These are phyloP conservation scores for Penicillium thymicola DNA, from an alignment of 2,329 filamentous ascomycete genomes.

Conservation along the genomic window DNA sequence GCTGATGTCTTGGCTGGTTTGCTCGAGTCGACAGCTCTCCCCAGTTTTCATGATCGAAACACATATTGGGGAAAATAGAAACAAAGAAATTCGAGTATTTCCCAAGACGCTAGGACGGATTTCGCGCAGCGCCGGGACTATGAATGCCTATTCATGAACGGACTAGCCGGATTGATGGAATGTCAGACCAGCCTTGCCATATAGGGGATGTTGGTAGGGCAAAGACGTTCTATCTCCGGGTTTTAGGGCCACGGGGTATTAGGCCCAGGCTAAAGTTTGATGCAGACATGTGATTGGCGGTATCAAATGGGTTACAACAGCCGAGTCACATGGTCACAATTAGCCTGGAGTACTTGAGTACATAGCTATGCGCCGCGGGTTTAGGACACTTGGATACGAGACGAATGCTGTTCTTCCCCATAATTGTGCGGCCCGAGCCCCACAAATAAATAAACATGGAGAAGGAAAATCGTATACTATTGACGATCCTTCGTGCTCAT, in stretches of 20 bases:
- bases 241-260: not conserved
- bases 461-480: not conserved
- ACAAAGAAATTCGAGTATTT: not conserved
- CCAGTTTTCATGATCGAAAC: not conserved
- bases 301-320: not conserved
- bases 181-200: not conserved
- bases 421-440: constrained; percentile 8
- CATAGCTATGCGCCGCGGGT: not conserved
- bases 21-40: not conserved
- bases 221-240: not conserved
- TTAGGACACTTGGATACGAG: not conserved
- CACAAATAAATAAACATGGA: constrained; percentile 1
- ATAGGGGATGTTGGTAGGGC: not conserved
- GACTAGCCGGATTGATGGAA: not conserved
- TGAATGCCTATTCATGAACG: not conserved
- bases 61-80: not conserved
- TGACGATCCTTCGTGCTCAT: not conserved
- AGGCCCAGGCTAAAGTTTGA: not conserved
- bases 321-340: not conserved
- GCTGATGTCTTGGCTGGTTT: constrained; percentile 2
- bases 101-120: not conserved
- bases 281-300: not conserved
- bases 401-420: not conserved
- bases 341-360: not conserved
- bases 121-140: not conserved